phyloP scores from a whole-genome alignment of 495 filamentous ascomycete genomes.

The Cercophora scortea region DNA sequence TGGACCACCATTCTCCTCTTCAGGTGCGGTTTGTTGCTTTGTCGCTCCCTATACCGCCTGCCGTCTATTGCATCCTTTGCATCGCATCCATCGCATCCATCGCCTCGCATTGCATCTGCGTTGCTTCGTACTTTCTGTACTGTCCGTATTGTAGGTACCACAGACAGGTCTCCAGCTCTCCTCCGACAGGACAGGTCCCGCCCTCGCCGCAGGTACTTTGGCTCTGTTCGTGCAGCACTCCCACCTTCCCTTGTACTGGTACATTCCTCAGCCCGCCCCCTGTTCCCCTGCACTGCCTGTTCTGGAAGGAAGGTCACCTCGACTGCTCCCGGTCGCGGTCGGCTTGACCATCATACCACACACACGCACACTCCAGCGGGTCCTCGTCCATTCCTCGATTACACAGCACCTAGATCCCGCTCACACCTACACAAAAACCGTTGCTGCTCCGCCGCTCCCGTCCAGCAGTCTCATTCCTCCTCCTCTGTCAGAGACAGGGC shows the following conservation, averaged over 20 bases:
- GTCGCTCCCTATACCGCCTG: neutral
- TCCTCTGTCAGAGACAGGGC: constrained; percentile 6
- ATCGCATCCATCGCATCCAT: neutral
- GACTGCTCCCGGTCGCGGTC: neutral
- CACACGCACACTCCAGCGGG: constrained; percentile 4
- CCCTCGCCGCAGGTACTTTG: too few relatives aligned
- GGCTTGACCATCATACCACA: neutral
- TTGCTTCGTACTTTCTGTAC: too few relatives aligned
- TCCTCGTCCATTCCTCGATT: constrained; percentile 12
- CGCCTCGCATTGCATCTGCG: neutral
- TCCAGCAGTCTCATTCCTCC: constrained; percentile 12
- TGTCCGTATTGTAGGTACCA: too few relatives aligned
- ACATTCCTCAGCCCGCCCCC: neutral
- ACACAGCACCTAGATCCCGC: constrained; percentile 4
- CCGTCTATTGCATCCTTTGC: neutral
- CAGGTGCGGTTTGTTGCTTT: neutral
- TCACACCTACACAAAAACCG: constrained; percentile 13
- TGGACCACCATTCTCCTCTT: neutral
- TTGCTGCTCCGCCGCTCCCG: constrained; percentile 9
- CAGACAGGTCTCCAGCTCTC: too few relatives aligned
- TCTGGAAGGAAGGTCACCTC: neutral
- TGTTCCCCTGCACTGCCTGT: neutral
- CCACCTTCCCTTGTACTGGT: too few relatives aligned
- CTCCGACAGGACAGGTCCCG: too few relatives aligned
- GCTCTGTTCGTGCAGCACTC: too few relatives aligned